Evolutionary conservation across 768 basidiomycete species (phyloP).

Genomic region (Termitomyces sp.): DNA sequence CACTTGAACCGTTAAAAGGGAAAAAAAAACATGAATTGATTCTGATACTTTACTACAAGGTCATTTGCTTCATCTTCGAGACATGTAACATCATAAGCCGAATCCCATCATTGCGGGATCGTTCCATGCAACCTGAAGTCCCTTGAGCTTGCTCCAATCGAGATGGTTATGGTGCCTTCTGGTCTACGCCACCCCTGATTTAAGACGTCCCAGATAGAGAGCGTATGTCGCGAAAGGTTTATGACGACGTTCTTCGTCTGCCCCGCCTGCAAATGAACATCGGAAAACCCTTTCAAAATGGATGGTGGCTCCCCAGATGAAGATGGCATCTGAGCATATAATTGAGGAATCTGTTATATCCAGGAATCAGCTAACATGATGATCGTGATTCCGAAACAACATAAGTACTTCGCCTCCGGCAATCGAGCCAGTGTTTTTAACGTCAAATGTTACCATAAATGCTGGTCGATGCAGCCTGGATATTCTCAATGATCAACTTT

Average conservation of each 20-base stretch:
- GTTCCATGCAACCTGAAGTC: constrained; percentile 24
- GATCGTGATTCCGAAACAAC: constrained; percentile 8
- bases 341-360: constrained; percentile 46
- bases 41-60: constrained; percentile 16
- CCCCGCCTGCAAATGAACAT: constrained; percentile 38
- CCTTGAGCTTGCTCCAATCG: constrained; percentile 53
- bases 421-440: constrained; percentile 51
- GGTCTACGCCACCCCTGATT: constrained; percentile 61
- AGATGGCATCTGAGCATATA: constrained; percentile 51
- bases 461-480: constrained; percentile 65
- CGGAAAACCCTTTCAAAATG: constrained; percentile 51
- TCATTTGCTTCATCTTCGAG: constrained; percentile 28
- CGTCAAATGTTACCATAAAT: constrained; percentile 48
- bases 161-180: constrained; percentile 46
- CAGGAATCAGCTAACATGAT: background rate
- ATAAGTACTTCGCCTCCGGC: constrained; percentile 58
- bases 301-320: constrained; percentile 53
- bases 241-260: constrained; percentile 35
- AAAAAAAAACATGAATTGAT: background rate
- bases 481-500: background rate
- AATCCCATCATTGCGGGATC: constrained; percentile 3
- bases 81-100: constrained; percentile 3
- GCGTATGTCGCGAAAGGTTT: constrained; percentile 45
- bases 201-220: constrained; percentile 59
- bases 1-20: background rate